phyloP scores from a whole-genome alignment of 306 rosid genomes.

The Malus sieversii region DNA sequence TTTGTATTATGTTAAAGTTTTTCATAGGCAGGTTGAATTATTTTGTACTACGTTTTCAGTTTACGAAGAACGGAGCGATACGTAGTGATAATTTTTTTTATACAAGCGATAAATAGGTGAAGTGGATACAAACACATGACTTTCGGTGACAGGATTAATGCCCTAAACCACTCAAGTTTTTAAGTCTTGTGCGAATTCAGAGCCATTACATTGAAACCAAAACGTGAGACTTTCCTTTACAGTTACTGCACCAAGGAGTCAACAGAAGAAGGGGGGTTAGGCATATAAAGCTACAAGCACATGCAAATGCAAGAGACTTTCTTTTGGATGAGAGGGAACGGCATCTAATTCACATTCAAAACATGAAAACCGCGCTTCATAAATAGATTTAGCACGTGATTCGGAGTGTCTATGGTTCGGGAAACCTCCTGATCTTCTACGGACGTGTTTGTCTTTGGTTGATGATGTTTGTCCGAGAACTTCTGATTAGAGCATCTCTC shows the following conservation, averaged over 20 bases:
- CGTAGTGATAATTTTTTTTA: too few relatives aligned
- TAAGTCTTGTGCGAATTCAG: too few relatives aligned
- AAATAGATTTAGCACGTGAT: background rate
- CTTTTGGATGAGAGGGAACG: background rate
- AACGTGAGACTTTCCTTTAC: background rate
- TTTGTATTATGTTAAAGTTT: slow-evolving; percentile 45
- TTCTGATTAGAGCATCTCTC: too few relatives aligned
- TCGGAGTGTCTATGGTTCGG: background rate
- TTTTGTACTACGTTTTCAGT: background rate
- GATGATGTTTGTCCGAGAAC: too few relatives aligned
- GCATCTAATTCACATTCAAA: background rate
- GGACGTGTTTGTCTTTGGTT: background rate
- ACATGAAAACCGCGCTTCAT: background rate
- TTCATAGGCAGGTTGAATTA: slow-evolving; percentile 20
- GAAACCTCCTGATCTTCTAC: background rate
- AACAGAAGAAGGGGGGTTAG: background rate
- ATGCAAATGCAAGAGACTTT: background rate
- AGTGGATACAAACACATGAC: background rate
- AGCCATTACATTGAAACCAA: background rate
- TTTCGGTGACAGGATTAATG: too few relatives aligned
- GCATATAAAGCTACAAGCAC: background rate
- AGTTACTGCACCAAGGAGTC: background rate
- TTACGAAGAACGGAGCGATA: background rate
- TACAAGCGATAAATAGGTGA: background rate
- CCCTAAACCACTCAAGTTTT: background rate